These are phyloP conservation scores for Przewalskia tangutica DNA, from an alignment of 257 asterid genomes.

Conservation along the genomic window DNA sequence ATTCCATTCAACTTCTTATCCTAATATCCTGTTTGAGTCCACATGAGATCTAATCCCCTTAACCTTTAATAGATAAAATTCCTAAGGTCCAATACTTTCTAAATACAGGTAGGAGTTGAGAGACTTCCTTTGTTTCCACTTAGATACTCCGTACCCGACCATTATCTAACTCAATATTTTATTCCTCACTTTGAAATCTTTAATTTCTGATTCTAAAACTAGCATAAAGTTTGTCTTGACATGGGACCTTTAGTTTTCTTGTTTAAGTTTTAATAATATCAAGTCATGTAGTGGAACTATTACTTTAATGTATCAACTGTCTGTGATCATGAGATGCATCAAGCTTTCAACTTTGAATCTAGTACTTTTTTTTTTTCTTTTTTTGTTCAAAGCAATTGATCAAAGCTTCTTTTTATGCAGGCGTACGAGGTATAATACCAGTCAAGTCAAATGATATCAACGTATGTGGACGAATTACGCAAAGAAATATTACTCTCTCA, in stretches of 20 bases:
- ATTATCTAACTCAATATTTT: constrained; percentile 22
- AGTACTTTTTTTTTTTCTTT: neutral
- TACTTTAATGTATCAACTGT: neutral
- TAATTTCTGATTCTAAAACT: constrained; percentile 1
- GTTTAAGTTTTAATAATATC: too few relatives aligned
- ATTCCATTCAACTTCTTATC: constrained; percentile 16
- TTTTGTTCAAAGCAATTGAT: neutral
- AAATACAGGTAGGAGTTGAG: neutral
- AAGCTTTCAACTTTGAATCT: neutral
- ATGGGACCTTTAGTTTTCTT: neutral
- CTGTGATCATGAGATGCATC: neutral
- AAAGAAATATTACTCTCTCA: neutral
- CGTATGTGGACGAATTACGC: neutral
- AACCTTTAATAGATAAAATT: constrained; percentile 19
- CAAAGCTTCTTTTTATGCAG: neutral
- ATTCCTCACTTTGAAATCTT: constrained; percentile 2
- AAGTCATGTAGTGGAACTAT: neutral
- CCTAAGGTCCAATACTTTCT: constrained; percentile 1
- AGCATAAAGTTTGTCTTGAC: neutral
- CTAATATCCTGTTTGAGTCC: constrained; percentile 24
- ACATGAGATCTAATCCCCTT: constrained; percentile 28
- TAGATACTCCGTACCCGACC: constrained; percentile 19
- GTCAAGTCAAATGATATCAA: neutral
- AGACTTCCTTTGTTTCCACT: constrained; percentile 18
- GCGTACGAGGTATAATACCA: neutral